These are phyloP conservation scores for Wickerhamiella alocasiicola DNA, from an alignment of 805 yeast genomes.

Conservation along the genomic window DNA sequence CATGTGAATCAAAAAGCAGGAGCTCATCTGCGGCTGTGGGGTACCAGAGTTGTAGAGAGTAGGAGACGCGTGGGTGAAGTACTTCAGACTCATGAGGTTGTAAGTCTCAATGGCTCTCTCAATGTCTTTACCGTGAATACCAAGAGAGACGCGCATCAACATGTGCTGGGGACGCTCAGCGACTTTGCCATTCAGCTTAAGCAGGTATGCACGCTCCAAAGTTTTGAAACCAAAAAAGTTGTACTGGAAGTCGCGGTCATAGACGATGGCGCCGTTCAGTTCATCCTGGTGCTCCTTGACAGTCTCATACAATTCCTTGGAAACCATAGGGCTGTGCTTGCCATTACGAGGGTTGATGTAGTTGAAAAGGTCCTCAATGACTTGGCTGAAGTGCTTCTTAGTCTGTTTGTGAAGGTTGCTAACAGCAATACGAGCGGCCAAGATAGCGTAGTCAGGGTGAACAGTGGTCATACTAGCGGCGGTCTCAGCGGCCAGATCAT, in stretches of 20 bases:
- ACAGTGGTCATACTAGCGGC: slow-evolving; percentile 96
- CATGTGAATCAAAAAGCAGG: slow-evolving; percentile 86
- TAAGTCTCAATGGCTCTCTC: slow-evolving; percentile 67
- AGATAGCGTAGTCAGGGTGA: slow-evolving; percentile 93
- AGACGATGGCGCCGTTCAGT: slow-evolving; percentile 60
- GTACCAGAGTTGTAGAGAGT: slow-evolving; percentile 92
- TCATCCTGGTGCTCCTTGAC: slow-evolving; percentile 53
- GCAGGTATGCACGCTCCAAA: slow-evolving; percentile 72
- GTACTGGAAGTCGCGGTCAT: slow-evolving; percentile 64
- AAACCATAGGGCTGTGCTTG: slow-evolving; percentile 55
- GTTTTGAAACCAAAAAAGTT: slow-evolving; percentile 88
- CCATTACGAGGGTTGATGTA: slow-evolving; percentile 75
- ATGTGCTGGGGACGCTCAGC: slow-evolving; percentile 88
- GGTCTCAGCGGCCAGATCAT: slow-evolving; percentile 83
- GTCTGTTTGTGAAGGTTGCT: slow-evolving; percentile 93
- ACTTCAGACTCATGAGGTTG: slow-evolving; percentile 72
- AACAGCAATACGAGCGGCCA: slow-evolving; percentile 92
- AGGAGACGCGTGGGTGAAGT: slow-evolving; percentile 91
- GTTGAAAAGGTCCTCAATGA: slow-evolving; percentile 55
- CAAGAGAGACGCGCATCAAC: slow-evolving; percentile 83
- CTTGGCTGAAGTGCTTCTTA: slow-evolving; percentile 70
- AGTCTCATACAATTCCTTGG: slow-evolving; percentile 48
- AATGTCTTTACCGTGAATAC: slow-evolving; percentile 67
- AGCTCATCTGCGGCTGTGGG: slow-evolving; percentile 70
- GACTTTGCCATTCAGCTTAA: slow-evolving; percentile 49